phyloP scores from a whole-genome alignment of 2,329 filamentous ascomycete species.

The Blastomyces parvus region DNA sequence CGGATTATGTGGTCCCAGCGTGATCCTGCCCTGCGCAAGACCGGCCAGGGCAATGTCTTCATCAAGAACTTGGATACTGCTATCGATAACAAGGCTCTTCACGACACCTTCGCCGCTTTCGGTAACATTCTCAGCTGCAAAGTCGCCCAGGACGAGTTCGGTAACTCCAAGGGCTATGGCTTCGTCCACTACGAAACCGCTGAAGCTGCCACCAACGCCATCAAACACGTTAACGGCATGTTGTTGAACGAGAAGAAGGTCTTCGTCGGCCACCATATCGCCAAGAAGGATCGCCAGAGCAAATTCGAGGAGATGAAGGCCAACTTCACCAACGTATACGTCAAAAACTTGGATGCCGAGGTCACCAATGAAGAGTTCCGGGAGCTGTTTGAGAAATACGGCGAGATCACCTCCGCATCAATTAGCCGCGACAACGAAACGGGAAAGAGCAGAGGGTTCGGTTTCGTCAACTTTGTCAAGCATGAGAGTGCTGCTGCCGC shows the following conservation, averaged over 20 bases:
- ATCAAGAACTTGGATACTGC: conserved; percentile 99
- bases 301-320: conserved; percentile 99
- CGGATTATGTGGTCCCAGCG: conserved; percentile 99
- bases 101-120: conserved; percentile 98
- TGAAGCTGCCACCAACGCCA: conserved; percentile 89
- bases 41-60: conserved; percentile 97
- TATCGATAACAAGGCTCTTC: conserved; percentile 99
- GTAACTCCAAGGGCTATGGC: conserved; percentile 96
- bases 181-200: conserved; percentile 99
- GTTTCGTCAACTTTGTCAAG: conserved; percentile 90
- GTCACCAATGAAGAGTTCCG: conserved; percentile 92
- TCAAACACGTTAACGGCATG: conserved; percentile 99
- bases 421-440: conserved; percentile 74
- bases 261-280: conserved; percentile 97
- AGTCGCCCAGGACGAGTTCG: conserved; percentile 94
- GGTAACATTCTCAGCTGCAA: conserved; percentile 99
- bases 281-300: conserved; percentile 99
- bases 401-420: conserved; percentile 90
- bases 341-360: conserved; percentile 89
- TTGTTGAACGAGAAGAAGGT: conserved; percentile 99
- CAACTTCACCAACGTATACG: conserved; percentile 99
- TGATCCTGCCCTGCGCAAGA: conserved; percentile 97
- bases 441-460: conserved; percentile 89
- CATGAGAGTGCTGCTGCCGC: conserved; percentile 79
- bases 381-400: conserved; percentile 80